Base-by-base conservation (phyloP, 169 alveolate species). In the Plasmodium cynomolgi region DNA sequence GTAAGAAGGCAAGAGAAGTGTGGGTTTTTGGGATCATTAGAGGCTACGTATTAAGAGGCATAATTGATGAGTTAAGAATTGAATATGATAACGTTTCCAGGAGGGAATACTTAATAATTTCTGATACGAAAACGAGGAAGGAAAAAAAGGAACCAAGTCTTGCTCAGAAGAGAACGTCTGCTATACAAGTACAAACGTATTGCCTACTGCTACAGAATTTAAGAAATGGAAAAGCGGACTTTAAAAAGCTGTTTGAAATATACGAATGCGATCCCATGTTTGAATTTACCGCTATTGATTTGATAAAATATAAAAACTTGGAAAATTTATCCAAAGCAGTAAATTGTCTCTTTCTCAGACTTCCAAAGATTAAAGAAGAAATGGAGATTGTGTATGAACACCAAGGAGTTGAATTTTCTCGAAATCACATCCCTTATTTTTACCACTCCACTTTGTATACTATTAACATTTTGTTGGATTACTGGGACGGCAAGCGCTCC, bases 81-180 rank as follows among this genome's bases (percentile, higher is more conserved):
- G 95, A 92, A 84, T 92, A 92, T 80, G 95, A 91, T 81, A 81
- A 82, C 47, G 84, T 93, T 33, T 72, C 85, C 13, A 91, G 75
- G 68, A 85, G 93, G 74, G 93, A 84, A 82, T 95, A 93, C 79
- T 83, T 75, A 23, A 96, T 96, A 31, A 96, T 96, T 41, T 96
- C 97, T 23, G 98, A 96, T 82, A 96, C 98, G 6, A 96, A 96
- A 75, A 96, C 98, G 15, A 74, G 98, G 81, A 96, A 84, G 71
- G 91, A 81, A 79, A 91, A 85, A 47, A 73, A 84, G 34, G 95
- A 93, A 37, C 98, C 98, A 9, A 75, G 96, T 58, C 47, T 86
- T 62, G 93, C 97, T 29, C 98, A 96, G 84, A 95, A 94, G 85
- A 96, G 94, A 34, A 94, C 96, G 9, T 93, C 97, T 26, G 95